A percentile compares a stretch with the other conserved stretches of the same genome.
Evolutionary conservation across 306 rosid genomes (phyloP).

Genomic region (Rosa chinensis): DNA sequence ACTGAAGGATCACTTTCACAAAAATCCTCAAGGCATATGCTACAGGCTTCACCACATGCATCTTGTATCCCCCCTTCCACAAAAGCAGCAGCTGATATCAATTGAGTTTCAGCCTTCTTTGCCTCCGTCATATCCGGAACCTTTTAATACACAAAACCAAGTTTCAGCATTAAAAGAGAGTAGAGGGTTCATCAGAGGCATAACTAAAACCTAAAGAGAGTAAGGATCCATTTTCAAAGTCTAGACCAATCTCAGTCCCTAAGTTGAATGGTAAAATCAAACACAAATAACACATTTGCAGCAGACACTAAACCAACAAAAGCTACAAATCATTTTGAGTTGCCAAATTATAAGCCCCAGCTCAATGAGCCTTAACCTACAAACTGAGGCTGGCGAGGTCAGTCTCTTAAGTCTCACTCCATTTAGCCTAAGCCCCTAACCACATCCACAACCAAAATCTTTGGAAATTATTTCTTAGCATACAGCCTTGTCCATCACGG

Average conservation of each 20-base stretch:
- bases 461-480: not conserved
- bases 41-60: slow-evolving; percentile 83
- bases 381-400: not conserved
- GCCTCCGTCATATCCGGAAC: slow-evolving; percentile 55
- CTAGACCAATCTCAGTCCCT: slow-evolving; percentile 1
- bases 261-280: not conserved
- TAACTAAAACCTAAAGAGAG: slow-evolving; percentile 12
- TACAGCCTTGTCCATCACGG: not conserved
- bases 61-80: slow-evolving; percentile 97
- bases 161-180: slow-evolving; percentile 21
- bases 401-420: not conserved
- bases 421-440: not conserved
- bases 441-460: not conserved
- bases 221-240: not conserved
- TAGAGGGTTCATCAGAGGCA: not conserved
- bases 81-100: slow-evolving; percentile 85
- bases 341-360: not conserved
- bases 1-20: slow-evolving; percentile 74
- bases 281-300: not conserved
- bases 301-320: not conserved
- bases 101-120: slow-evolving; percentile 41
- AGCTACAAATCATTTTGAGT: not conserved
- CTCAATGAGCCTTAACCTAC: slow-evolving; percentile 16
- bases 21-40: slow-evolving; percentile 97
- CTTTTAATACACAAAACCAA: slow-evolving; percentile 34